These are phyloP conservation scores for Acacia crassicarpa DNA, from an alignment of 306 rosid genomes.

Conservation along the genomic window DNA sequence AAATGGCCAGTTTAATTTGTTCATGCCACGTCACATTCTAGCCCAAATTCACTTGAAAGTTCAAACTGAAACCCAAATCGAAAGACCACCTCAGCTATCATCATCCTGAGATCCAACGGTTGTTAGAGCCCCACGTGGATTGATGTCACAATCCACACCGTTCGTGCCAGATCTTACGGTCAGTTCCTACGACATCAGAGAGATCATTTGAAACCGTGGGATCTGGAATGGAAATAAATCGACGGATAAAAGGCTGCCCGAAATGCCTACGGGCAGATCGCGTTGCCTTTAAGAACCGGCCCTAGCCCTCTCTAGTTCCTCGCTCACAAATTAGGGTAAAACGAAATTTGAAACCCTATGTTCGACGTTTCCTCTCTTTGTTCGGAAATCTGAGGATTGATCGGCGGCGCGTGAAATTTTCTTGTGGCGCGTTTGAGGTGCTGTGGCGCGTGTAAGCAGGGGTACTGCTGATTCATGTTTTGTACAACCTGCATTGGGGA, in stretches of 20 bases:
- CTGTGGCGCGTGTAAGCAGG: slow-evolving; percentile 33
- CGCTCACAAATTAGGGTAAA: slow-evolving; percentile 62
- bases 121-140: slow-evolving; percentile 23
- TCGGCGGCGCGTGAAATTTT: background rate
- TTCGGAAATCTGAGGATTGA: background rate
- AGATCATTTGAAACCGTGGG: slow-evolving; percentile 16
- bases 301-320: slow-evolving; percentile 40
- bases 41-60: slow-evolving; percentile 48
- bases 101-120: slow-evolving; percentile 9
- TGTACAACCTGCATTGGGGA: slow-evolving; percentile 30
- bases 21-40: background rate
- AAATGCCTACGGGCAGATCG: slow-evolving; percentile 72
- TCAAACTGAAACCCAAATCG: slow-evolving; percentile 39
- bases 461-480: slow-evolving; percentile 37
- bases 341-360: slow-evolving; percentile 43
- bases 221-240: slow-evolving; percentile 6
- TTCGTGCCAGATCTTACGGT: slow-evolving; percentile 57
- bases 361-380: background rate
- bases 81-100: slow-evolving; percentile 12
- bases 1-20: background rate
- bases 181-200: slow-evolving; percentile 36
- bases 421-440: slow-evolving; percentile 29
- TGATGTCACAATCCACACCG: slow-evolving; percentile 22
- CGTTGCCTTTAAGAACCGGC: slow-evolving; percentile 80
- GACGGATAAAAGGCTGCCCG: slow-evolving; percentile 46